These are phyloP conservation scores for Hymenoscyphus occultus DNA, from an alignment of 2,329 filamentous ascomycete species.

Conservation along the genomic window DNA sequence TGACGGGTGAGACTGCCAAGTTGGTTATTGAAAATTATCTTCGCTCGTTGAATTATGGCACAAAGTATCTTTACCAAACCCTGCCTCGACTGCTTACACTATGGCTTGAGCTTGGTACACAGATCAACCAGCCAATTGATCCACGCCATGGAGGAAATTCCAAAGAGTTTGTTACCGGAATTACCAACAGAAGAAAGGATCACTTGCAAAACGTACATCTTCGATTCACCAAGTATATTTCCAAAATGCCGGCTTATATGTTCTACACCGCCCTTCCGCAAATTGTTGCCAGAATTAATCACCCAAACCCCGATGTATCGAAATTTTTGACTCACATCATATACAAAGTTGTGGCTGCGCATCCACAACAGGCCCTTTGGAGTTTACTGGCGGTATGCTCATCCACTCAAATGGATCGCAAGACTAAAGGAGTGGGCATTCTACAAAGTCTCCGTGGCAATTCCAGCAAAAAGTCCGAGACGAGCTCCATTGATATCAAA, in stretches of 20 bases:
- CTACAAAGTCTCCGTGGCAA: slow-evolving; percentile 46
- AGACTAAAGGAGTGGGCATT: slow-evolving; percentile 50
- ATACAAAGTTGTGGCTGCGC: slow-evolving; percentile 76
- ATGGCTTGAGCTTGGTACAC: slow-evolving; percentile 87
- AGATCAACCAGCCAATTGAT: slow-evolving; percentile 60
- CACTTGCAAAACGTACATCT: slow-evolving; percentile 68
- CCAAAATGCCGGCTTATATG: slow-evolving; percentile 68
- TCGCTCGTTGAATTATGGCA: slow-evolving; percentile 80
- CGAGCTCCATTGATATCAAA: slow-evolving; percentile 58
- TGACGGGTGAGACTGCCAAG: slow-evolving; percentile 80
- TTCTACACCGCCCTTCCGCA: slow-evolving; percentile 85
- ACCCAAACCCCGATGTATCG: slow-evolving; percentile 76
- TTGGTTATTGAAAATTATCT: slow-evolving; percentile 93
- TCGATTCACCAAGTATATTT: slow-evolving; percentile 76
- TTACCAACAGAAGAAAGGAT: slow-evolving; percentile 56
- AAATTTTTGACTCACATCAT: slow-evolving; percentile 76
- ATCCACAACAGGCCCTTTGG: slow-evolving; percentile 92
- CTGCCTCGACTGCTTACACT: slow-evolving; percentile 87
- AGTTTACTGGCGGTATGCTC: slow-evolving; percentile 83
- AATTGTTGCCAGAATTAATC: slow-evolving; percentile 92
- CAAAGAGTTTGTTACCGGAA: slow-evolving; percentile 50
- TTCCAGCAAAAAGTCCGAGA: slow-evolving; percentile 51
- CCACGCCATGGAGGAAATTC: slow-evolving; percentile 40
- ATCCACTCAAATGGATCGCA: slow-evolving; percentile 69
- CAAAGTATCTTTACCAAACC: slow-evolving; percentile 95